Conservation (phyloP, 768 basidiomycete genomes). For the Kwoniella bestiolae region DNA sequence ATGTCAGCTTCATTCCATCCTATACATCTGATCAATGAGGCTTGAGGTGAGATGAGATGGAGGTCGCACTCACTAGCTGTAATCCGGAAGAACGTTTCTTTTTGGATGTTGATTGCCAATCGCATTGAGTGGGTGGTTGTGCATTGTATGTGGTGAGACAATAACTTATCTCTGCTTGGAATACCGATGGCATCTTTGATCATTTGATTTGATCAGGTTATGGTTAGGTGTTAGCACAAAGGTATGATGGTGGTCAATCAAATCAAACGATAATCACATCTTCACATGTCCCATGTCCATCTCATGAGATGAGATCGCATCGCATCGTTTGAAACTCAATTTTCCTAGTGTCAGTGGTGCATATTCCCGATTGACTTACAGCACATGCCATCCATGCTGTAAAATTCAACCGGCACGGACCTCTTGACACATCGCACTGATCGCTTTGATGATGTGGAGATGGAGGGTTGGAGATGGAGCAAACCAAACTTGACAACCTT, state of each 20-base stretch:
- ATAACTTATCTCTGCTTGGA: conserved; percentile 9
- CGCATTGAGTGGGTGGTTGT: background rate
- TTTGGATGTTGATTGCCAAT: conserved; percentile 4
- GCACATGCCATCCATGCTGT: no score
- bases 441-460: background rate
- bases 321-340: background rate
- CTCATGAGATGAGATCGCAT: no score
- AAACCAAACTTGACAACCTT: no score
- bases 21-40: background rate
- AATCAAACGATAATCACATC: background rate
- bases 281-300: background rate
- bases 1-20: background rate
- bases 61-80: background rate
- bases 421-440: no score
- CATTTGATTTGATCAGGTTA: background rate
- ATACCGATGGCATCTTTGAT: conserved; percentile 4
- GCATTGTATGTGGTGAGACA: conserved; percentile 3
- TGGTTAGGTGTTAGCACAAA: no score
- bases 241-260: background rate
- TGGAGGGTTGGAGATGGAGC: background rate
- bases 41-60: background rate
- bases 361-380: background rate
- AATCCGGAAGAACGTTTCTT: conserved; percentile 19
- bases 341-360: background rate
- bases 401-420: no score